Base-by-base conservation (phyloP, 192 early-diverging fungal species). In the Ambispora gerdemannii region DNA sequence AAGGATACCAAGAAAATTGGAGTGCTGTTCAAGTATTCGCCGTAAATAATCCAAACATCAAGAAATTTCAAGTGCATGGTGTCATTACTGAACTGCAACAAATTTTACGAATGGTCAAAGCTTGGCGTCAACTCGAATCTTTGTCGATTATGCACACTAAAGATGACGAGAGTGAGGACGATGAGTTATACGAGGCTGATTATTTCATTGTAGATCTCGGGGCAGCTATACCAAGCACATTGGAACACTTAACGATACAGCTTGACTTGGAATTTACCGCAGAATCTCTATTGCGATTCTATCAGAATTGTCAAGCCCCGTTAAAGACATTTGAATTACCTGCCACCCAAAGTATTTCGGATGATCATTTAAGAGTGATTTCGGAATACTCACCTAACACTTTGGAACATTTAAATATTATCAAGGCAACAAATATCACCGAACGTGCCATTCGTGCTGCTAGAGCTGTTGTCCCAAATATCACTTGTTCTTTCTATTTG, bases 241-340 rank as follows among this genome's bases (percentile, higher is more conserved):
- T 56, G 53, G 8, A 20, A 27, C 19, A 27, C 20, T 56, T 56
- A 20, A 27, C 19, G 20, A 56, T 56, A 13, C 19, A 27, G 20
- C 19, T 56, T 24, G 27, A 56, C 53, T 56, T n/a, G 20, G 53
- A 56, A 56, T 56, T 56, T 56, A 24, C 53, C 20, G 20, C 53
- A 4, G 53, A 56, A 56, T n/a, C 53, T n/a, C 20, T 56, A 27
- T 8, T n/a, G 20, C 4, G 53, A 56, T 56, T 56, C 20, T 56
- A 24, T 56, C 20, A 56, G 27, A 56, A 56, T 56, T 56, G 53
- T 56, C 19, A n/a, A 24, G 53, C 53, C 27, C 27, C 53, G 20
- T 56, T 56, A 56, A 4, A 56, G 15, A 56, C 53, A 6, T 56
- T 56, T 56, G 53, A 56, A 56, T 56, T 56, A 13, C 38, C 38